A percentile compares a stretch with the other conserved stretches of the same genome.
These are phyloP conservation scores for Wickerhamomyces sp. DNA, from an alignment of 1,139 yeast species.

Conservation along the genomic window DNA sequence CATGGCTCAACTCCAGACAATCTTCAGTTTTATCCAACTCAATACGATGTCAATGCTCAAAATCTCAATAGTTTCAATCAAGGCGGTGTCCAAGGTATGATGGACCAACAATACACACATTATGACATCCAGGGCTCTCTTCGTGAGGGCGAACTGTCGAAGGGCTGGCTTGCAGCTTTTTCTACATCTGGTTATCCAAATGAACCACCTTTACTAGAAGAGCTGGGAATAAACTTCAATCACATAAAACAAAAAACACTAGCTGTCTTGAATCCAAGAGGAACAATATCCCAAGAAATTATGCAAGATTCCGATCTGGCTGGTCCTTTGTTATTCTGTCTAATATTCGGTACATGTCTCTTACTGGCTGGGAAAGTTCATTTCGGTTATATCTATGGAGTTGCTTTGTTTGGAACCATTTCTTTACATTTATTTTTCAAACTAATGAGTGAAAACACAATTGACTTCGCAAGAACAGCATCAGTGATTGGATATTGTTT, in stretches of 20 bases:
- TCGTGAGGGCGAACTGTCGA: conserved; percentile 55
- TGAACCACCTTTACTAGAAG: conserved; percentile 90
- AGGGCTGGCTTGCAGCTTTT: conserved; percentile 86
- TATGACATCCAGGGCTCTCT: conserved; percentile 43
- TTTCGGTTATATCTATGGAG: conserved; percentile 95
- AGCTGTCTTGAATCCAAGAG: conserved; percentile 79
- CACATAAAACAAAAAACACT: conserved; percentile 84
- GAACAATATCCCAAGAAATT: conserved; percentile 60
- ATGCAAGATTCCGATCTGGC: conserved; percentile 92
- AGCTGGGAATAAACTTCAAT: conserved; percentile 84
- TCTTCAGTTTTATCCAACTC: conserved; percentile 29
- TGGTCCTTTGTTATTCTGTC: conserved; percentile 88
- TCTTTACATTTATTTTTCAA: conserved; percentile 81
- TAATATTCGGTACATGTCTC: conserved; percentile 81
- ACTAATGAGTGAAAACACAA: conserved; percentile 55
- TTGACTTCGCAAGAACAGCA: conserved; percentile 74
- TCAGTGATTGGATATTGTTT: conserved; percentile 93
- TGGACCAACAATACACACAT: conserved; percentile 27
- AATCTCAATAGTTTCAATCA: conserved; percentile 4
- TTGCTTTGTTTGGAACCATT: conserved; percentile 85
- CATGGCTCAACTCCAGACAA: conserved; percentile 14
- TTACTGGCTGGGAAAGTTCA: conserved; percentile 88
- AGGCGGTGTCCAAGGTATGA: conserved; percentile 24
- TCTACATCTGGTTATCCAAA: conserved; percentile 92
- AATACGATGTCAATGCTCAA: conserved; percentile 19